Conservation (phyloP, 148 eudicot species). For the Rhododendron williamsianum region DNA sequence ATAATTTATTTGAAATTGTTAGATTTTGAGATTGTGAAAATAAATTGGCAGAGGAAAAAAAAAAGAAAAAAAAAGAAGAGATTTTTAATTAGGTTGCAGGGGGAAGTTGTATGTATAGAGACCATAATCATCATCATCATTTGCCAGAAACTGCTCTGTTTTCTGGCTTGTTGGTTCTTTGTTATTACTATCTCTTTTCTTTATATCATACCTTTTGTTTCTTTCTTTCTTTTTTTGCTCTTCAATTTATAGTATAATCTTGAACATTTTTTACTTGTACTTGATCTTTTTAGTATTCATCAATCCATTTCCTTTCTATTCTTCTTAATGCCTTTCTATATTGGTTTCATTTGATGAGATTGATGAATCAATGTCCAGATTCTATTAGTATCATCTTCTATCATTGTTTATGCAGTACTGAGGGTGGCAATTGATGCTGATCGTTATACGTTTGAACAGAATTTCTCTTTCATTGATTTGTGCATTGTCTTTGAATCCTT, state of each 20-base stretch:
- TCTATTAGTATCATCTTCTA: not conserved
- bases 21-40: slow-evolving; percentile 37
- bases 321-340: not conserved
- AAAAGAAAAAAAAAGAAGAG: not conserved
- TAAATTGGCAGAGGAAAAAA: slow-evolving; percentile 24
- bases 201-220: slow-evolving; percentile 35
- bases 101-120: slow-evolving; percentile 49
- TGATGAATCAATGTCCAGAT: not conserved
- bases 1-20: slow-evolving; percentile 34
- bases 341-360: not conserved
- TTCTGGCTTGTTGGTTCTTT: slow-evolving; percentile 39
- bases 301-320: slow-evolving; percentile 20
- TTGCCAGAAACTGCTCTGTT: slow-evolving; percentile 35
- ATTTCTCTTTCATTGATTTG: not conserved
- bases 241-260: slow-evolving; percentile 40
- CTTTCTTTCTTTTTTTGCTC: slow-evolving; percentile 13
- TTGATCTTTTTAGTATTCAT: slow-evolving; percentile 35
- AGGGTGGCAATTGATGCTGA: not conserved
- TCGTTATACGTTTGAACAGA: not conserved
- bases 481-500: not conserved
- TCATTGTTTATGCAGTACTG: not conserved
- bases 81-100: slow-evolving; percentile 41
- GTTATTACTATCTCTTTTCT: slow-evolving; percentile 20
- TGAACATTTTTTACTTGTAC: slow-evolving; percentile 48
- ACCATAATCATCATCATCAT: slow-evolving; percentile 26